Base-by-base conservation (phyloP, 2,329 filamentous ascomycete genomes). In the Fusarium floridanum region DNA sequence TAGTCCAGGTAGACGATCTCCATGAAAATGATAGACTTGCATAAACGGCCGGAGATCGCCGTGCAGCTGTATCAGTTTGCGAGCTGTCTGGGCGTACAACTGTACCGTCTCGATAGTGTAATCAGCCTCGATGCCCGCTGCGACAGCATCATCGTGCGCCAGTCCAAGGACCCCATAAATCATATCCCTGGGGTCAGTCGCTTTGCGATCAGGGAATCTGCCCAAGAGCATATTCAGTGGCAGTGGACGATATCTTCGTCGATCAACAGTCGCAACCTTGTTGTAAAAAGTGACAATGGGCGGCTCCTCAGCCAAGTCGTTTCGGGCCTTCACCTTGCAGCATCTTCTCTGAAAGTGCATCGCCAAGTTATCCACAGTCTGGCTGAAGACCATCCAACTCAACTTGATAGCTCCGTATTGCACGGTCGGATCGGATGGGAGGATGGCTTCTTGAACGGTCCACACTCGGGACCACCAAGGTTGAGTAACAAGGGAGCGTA, bases 371-470 rank as follows among this genome's bases (percentile, higher is more conserved):
- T 10, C 5, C 12, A 61, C 24, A 22, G 57, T 27, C 37, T 43
- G 37, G 8, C 37, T 43, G 16, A 61, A 22, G 37, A 45, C 5
- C 37, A n/a, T 27, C 24, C 36, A 61, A 24, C 24, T 20, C 24
- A 20, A 3, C 6, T 27, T 27, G 16, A 61, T 43, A 11, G 57
- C 57, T 6, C 57, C 57, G n/a, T 61, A 61, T 24, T 61, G 57
- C 11, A 61, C 57, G 12, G 24, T 45, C 2, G 57, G 57, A 7
- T 41, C 24, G 2, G 37, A 27, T 11, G 57, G 57, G 5, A 61
- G 57, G 14, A 61, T n/a, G n/a, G 57, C 37, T 34, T 61, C 57
- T 22, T 61, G 57, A 8, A 61, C 37, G 5, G 57, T 61, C 57
- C 57, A 61, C 27, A 45, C 43, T 7, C 57, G 57, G 4, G 27